phyloP scores from a whole-genome alignment of 768 basidiomycete genomes.

The Phlebiopsis flavidoalba region DNA sequence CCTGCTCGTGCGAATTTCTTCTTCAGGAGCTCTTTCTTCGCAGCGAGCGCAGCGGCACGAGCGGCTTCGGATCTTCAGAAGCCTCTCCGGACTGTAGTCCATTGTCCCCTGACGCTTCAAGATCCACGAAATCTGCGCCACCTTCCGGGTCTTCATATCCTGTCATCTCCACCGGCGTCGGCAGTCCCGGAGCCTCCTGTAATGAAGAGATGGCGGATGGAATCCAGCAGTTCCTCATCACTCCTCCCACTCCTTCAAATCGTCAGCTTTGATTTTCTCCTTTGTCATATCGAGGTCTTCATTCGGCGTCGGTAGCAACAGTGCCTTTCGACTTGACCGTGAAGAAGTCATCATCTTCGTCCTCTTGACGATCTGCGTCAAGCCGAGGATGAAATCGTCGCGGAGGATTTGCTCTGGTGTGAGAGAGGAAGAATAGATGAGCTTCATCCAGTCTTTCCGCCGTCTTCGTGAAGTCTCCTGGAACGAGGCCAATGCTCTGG shows the following conservation, averaged over 20 bases:
- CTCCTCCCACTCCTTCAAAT: conserved; percentile 74
- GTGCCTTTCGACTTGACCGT: conserved; percentile 34
- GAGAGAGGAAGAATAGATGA: conserved; percentile 72
- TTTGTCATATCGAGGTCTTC: conserved; percentile 70
- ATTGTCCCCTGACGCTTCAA: conserved; percentile 25
- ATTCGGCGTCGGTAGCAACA: conserved; percentile 68
- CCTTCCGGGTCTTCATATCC: conserved; percentile 33
- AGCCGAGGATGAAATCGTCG: conserved; percentile 25
- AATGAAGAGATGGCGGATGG: conserved; percentile 86
- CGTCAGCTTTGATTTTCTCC: conserved; percentile 42
- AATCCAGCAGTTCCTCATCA: conserved; percentile 81
- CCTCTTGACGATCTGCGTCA: conserved; percentile 8
- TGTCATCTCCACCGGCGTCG: conserved; percentile 33
- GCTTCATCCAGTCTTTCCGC: conserved; percentile 74
- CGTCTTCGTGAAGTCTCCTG: conserved; percentile 34
- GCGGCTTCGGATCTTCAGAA: conserved; percentile 30
- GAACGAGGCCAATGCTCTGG: conserved; percentile 41
- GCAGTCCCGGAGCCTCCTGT: conserved; percentile 48
- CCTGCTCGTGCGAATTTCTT: conserved; percentile 95
- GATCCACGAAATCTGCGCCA: conserved; percentile 37
- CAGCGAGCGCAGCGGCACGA: conserved; percentile 54
- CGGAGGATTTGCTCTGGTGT: conserved; percentile 63
- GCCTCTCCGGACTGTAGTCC: background rate
- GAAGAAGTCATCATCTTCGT: too few relatives aligned
- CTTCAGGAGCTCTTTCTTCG: conserved; percentile 89